These are phyloP conservation scores for Litchi chinensis DNA, from an alignment of 345 rosid species.

Conservation along the genomic window DNA sequence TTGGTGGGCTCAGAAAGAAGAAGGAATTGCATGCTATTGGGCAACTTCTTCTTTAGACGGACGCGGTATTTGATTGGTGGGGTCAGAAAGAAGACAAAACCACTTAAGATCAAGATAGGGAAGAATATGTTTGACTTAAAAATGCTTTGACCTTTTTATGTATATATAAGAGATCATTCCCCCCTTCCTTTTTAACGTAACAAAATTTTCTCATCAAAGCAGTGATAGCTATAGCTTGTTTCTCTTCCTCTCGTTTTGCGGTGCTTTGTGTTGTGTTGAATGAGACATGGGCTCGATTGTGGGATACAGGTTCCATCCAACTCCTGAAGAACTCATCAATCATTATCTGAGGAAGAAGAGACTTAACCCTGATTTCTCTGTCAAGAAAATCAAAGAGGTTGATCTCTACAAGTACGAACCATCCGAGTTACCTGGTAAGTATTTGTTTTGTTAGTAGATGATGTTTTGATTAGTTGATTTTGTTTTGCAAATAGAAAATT, in stretches of 20 bases:
- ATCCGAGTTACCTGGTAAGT: conserved; percentile 34
- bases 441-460: background rate
- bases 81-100: too few relatives aligned
- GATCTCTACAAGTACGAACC: conserved; percentile 33
- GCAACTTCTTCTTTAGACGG: background rate
- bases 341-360: conserved; percentile 13
- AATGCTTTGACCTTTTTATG: too few relatives aligned
- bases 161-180: background rate
- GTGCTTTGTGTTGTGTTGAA: background rate
- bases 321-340: conserved; percentile 21
- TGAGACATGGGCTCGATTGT: background rate
- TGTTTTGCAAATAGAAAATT: background rate
- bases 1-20: background rate
- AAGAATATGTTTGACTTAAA: too few relatives aligned
- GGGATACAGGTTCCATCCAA: conserved; percentile 28
- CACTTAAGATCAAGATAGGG: too few relatives aligned
- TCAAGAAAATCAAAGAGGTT: conserved; percentile 1
- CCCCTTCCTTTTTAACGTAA: background rate
- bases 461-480: background rate
- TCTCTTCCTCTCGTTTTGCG: too few relatives aligned
- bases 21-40: background rate
- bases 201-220: background rate
- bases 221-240: background rate
- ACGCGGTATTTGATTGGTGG: background rate
- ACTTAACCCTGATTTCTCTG: conserved; percentile 2